A percentile compares a stretch with the other conserved stretches of the same genome.
phyloP scores from a whole-genome alignment of 2,329 filamentous ascomycete genomes.

The Cordyceps farinosa region DNA sequence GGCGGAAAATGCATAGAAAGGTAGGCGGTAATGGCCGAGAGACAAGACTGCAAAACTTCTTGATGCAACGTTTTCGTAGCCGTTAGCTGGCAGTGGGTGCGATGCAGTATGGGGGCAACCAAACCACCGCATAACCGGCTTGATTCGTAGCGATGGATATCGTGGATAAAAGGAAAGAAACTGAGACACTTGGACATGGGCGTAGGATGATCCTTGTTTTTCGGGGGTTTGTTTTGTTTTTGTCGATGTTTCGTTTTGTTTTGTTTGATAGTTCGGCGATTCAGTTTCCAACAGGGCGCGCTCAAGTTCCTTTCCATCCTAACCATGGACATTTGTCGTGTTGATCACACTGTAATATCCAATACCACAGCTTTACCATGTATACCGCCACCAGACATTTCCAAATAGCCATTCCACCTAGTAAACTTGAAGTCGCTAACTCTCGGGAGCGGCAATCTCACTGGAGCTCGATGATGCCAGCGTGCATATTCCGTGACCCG shows the following conservation, averaged over 20 bases:
- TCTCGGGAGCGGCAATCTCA: slow-evolving; percentile 11
- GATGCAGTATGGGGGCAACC: neutral
- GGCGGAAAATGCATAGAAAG: neutral
- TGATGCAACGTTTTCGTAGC: slow-evolving; percentile 8
- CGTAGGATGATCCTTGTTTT: neutral
- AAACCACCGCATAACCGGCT: neutral
- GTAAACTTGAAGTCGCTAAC: neutral
- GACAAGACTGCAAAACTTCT: neutral
- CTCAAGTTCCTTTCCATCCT: neutral
- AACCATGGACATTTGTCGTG: neutral
- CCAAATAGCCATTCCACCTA: neutral
- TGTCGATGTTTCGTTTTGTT: neutral
- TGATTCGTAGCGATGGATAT: slow-evolving; percentile 9
- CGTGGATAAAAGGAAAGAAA: neutral
- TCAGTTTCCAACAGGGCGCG: neutral
- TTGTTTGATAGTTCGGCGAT: neutral
- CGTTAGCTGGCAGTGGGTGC: neutral
- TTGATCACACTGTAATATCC: slow-evolving; percentile 1
- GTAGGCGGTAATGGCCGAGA: neutral
- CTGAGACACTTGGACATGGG: slow-evolving; percentile 3
- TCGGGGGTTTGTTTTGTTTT: neutral
- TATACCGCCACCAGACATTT: neutral
- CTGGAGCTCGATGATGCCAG: slow-evolving; percentile 14
- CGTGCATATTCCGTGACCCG: slow-evolving; percentile 20
- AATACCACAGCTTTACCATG: neutral